Evolutionary conservation across 2,329 filamentous ascomycete species (phyloP).

Genomic region (Neofusicoccum parvum): DNA sequence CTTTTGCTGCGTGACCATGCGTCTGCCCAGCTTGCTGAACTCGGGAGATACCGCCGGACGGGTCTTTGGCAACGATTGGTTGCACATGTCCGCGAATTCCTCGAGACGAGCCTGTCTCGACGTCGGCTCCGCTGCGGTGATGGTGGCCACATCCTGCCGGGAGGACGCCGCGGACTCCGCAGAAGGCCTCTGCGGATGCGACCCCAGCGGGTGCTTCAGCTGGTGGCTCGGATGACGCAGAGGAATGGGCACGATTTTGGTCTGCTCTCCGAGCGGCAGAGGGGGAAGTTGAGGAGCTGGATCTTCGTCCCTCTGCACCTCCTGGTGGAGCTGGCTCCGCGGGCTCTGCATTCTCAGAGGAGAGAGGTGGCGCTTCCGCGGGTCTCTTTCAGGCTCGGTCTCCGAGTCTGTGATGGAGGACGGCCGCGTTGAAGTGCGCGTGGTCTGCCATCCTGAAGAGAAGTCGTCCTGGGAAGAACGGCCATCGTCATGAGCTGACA

Average conservation of each 20-base stretch:
- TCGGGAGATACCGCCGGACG: constrained; percentile 1
- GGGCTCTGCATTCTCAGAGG: background rate
- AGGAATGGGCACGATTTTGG: background rate
- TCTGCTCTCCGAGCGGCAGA: background rate
- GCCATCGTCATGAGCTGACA: background rate
- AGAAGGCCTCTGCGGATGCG: background rate
- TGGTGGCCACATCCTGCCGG: constrained; percentile 8
- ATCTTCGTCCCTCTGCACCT: constrained; percentile 4
- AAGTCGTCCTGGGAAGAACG: background rate
- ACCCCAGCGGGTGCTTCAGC: background rate
- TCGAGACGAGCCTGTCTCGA: background rate
- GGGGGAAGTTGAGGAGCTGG: background rate
- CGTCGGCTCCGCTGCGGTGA: background rate
- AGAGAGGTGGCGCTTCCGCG: constrained; percentile 6
- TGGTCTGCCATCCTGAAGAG: constrained; percentile 14
- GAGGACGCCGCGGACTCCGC: background rate
- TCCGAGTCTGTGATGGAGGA: constrained; percentile 3
- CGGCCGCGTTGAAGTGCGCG: constrained; percentile 2
- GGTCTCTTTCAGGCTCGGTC: background rate
- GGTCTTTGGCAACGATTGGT: background rate
- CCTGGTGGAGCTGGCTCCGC: background rate
- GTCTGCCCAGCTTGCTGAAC: constrained; percentile 4
- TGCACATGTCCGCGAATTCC: background rate
- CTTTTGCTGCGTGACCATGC: constrained; percentile 9
- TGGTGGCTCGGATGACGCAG: constrained; percentile 8